Evolutionary conservation across 1,284 basidiomycete genomes (phyloP).

Genomic region (Leccinum fallax): DNA sequence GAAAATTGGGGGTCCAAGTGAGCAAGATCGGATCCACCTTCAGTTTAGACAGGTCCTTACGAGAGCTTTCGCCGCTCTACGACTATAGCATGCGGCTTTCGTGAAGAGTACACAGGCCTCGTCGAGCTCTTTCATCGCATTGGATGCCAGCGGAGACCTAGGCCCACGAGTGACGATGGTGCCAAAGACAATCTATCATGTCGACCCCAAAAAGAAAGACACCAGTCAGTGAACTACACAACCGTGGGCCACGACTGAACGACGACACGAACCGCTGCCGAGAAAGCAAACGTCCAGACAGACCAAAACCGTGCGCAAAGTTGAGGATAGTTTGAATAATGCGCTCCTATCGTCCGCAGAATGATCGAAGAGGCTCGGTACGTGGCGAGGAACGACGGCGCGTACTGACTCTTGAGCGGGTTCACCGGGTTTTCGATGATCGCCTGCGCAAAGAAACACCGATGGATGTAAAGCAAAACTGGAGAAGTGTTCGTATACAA

Average conservation of each 20-base stretch:
- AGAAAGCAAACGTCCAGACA: slow-evolving; percentile 69
- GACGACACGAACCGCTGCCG: slow-evolving; percentile 52
- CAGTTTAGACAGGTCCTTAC: slow-evolving; percentile 41
- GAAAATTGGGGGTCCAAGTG: neutral
- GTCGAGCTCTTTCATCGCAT: slow-evolving; percentile 64
- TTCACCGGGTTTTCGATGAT: slow-evolving; percentile 62
- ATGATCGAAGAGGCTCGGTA: slow-evolving; percentile 61
- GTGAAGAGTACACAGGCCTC: slow-evolving; percentile 62
- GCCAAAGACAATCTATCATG: slow-evolving; percentile 60
- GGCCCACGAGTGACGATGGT: slow-evolving; percentile 68
- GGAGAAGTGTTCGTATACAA: slow-evolving; percentile 1
- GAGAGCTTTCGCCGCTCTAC: slow-evolving; percentile 59
- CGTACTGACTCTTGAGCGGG: slow-evolving; percentile 60
- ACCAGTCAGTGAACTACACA: neutral
- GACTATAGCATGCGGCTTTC: slow-evolving; percentile 55
- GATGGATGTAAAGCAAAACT: slow-evolving; percentile 72
- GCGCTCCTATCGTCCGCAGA: slow-evolving; percentile 55
- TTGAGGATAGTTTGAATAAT: slow-evolving; percentile 54
- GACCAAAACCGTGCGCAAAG: slow-evolving; percentile 57
- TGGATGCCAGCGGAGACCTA: slow-evolving; percentile 54
- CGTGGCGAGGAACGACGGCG: slow-evolving; percentile 65
- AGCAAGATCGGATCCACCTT: neutral
- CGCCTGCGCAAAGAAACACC: slow-evolving; percentile 70
- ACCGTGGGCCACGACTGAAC: neutral
- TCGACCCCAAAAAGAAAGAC: neutral